A percentile compares a stretch with the other conserved stretches of the same genome.
Evolutionary conservation across 73 alveolate genomes (phyloP).

Genomic region (Paraurostyla sp.): DNA sequence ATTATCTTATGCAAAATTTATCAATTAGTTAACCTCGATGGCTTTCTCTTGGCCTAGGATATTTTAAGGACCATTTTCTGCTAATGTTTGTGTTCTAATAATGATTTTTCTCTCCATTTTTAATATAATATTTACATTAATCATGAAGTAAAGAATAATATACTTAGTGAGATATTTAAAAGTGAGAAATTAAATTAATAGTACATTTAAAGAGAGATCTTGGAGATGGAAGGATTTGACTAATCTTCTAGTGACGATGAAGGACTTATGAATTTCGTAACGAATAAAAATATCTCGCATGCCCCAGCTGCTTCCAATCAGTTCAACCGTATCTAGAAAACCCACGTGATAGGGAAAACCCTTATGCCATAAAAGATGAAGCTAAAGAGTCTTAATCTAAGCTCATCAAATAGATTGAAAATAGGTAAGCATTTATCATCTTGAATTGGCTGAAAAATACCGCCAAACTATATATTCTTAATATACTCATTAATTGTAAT

Average conservation of each 20-base stretch:
- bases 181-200: too few species aligned
- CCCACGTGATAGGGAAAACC: constrained; percentile 35
- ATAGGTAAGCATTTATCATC: too few species aligned
- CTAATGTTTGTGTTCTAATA: not conserved
- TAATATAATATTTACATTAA: not conserved
- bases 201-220: not conserved
- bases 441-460: too few species aligned
- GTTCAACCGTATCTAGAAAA: not conserved
- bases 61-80: not conserved
- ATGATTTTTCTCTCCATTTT: not conserved
- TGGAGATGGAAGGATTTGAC: constrained; percentile 33
- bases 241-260: constrained; percentile 41
- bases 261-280: constrained; percentile 41
- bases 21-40: not conserved
- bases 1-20: not conserved
- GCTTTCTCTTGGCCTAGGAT: not conserved
- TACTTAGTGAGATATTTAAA: too few species aligned
- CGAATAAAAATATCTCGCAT: constrained; percentile 13
- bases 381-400: constrained; percentile 42
- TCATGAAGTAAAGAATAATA: too few species aligned
- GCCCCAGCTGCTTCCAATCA: not conserved
- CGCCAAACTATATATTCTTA: not conserved
- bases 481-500: not conserved
- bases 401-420: not conserved
- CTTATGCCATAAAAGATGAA: constrained; percentile 1